phyloP scores from a whole-genome alignment of 352 stramenopile genomes.

The Pythium graminicola region DNA sequence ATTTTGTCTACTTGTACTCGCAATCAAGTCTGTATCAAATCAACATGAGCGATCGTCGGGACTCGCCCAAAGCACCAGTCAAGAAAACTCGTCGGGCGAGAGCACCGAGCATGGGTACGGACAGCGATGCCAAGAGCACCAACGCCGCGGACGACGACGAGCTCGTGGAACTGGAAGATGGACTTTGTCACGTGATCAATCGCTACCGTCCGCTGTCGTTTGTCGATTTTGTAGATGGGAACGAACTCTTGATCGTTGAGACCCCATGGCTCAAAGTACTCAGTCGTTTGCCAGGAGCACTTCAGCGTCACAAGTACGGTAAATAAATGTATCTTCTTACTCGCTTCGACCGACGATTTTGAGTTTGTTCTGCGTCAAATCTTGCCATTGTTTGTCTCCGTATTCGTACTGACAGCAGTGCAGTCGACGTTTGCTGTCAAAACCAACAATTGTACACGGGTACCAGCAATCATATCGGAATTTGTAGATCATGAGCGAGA shows the following conservation, averaged over 20 bases:
- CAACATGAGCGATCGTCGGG: constrained; percentile 44
- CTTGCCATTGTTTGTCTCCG: constrained; percentile 77
- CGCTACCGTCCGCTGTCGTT: constrained; percentile 81
- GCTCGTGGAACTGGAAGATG: constrained; percentile 50
- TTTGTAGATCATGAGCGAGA: constrained; percentile 61
- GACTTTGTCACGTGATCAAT: constrained; percentile 72
- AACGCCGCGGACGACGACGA: constrained; percentile 46
- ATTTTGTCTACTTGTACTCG: constrained; percentile 76
- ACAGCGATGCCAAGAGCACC: constrained; percentile 42
- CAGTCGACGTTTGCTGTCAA: constrained; percentile 56
- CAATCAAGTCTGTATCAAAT: constrained; percentile 79
- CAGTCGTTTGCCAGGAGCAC: constrained; percentile 63
- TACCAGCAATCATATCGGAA: constrained; percentile 83
- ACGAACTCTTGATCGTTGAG: constrained; percentile 77
- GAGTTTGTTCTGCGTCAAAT: constrained; percentile 41
- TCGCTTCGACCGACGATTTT: constrained; percentile 34
- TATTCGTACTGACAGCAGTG: constrained; percentile 81
- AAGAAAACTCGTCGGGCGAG: constrained; percentile 37
- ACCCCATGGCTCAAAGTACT: constrained; percentile 85
- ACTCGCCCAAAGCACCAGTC: constrained; percentile 15
- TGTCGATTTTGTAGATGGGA: constrained; percentile 68
- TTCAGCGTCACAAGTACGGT: constrained; percentile 84
- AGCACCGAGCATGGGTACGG: constrained; percentile 52
- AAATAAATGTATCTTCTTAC: constrained; percentile 41
- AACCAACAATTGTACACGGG: constrained; percentile 67